These are phyloP conservation scores for Penstemon barbatus DNA, from an alignment of 257 asterid species.

Conservation along the genomic window DNA sequence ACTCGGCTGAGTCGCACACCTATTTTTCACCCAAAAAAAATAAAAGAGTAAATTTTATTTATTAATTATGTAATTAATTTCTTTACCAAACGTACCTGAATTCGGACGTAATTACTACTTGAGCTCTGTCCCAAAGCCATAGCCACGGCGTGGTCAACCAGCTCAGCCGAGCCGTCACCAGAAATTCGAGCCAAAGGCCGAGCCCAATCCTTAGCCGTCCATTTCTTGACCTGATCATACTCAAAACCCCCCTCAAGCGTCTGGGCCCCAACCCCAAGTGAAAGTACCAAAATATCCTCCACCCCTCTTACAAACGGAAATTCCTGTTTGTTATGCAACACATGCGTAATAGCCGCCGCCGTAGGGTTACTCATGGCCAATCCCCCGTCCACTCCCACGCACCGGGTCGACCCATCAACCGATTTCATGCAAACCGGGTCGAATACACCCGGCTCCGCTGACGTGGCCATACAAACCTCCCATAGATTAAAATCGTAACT, in stretches of 20 bases:
- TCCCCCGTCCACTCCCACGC: conserved; percentile 87
- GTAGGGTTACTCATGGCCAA: conserved; percentile 93
- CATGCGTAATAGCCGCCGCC: conserved; percentile 97
- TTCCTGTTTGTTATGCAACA: conserved; percentile 91
- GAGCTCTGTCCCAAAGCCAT: conserved; percentile 69
- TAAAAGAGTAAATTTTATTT: no score
- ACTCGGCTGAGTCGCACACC: no score
- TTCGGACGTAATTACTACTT: conserved; percentile 58
- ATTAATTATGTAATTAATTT: no score
- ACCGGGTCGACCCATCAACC: conserved; percentile 72
- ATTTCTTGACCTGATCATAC: conserved; percentile 55
- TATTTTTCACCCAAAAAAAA: no score
- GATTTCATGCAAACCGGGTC: conserved; percentile 79
- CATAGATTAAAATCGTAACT: conserved; percentile 91
- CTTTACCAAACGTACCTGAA: conserved; percentile 46
- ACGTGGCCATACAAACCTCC: conserved; percentile 94
- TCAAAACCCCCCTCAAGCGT: conserved; percentile 53
- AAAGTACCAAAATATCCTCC: conserved; percentile 95
- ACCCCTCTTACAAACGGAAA: conserved; percentile 94
- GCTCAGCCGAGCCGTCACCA: conserved; percentile 66
- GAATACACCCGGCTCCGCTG: conserved; percentile 77
- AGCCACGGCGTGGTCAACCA: conserved; percentile 78
- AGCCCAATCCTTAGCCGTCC: conserved; percentile 79
- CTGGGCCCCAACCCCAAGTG: conserved; percentile 87
- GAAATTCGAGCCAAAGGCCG: conserved; percentile 65